phyloP scores from a whole-genome alignment of 2,329 filamentous ascomycete species.

The Fusarium guadeloupense region DNA sequence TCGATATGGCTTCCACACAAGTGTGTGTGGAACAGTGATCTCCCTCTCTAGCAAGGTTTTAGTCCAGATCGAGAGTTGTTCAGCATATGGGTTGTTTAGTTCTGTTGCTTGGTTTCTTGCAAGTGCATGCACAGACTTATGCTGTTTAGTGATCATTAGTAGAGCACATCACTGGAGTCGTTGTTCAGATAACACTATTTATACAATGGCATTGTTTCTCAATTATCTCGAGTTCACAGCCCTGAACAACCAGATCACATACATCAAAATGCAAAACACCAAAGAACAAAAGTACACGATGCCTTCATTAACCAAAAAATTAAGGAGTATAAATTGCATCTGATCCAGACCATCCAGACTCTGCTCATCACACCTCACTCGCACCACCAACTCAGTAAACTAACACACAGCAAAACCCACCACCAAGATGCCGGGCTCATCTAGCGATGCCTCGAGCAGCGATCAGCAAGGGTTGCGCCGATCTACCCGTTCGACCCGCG shows the following conservation, averaged over 20 bases:
- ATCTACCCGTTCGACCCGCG: slow-evolving; percentile 7
- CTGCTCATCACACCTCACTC: not conserved
- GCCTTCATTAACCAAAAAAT: not conserved
- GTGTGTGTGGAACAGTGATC: not conserved
- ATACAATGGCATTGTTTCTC: no score
- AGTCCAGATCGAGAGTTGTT: not conserved
- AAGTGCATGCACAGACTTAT: not conserved
- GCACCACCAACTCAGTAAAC: not conserved
- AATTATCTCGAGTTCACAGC: not conserved
- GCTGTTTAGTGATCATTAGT: not conserved
- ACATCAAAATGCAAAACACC: not conserved
- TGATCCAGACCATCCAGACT: not conserved
- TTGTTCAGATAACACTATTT: slow-evolving; percentile 1
- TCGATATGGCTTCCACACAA: not conserved
- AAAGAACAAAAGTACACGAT: not conserved
- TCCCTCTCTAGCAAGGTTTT: not conserved
- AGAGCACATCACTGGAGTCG: not conserved
- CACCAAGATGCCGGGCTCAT: not conserved
- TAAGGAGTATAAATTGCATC: not conserved
- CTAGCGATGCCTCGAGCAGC: not conserved
- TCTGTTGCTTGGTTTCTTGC: no score
- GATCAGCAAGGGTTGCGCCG: not conserved
- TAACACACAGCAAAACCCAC: not conserved
- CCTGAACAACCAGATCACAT: not conserved
- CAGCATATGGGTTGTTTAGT: not conserved